Evolutionary conservation across 768 basidiomycete genomes (phyloP).

Genomic region (Leccinellum luteum): DNA sequence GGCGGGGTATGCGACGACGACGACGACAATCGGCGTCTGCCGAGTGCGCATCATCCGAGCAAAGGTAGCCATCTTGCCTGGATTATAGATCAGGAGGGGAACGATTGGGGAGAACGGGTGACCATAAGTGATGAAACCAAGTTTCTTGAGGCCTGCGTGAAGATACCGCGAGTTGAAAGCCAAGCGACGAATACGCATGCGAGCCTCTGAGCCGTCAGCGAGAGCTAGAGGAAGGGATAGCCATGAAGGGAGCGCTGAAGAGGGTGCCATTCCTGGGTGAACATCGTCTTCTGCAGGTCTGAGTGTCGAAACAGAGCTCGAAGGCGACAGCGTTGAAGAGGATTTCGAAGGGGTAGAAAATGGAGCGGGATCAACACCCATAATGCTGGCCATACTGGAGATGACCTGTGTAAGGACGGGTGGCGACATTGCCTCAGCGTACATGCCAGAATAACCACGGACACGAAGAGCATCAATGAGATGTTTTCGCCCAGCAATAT

Average conservation of each 20-base stretch:
- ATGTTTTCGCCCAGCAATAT: conserved; percentile 81
- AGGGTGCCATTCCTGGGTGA: conserved; percentile 70
- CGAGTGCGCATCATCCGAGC: conserved; percentile 81
- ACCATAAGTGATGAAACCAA: conserved; percentile 97
- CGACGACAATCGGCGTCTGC: conserved; percentile 78
- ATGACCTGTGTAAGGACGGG: conserved; percentile 89
- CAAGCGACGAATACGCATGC: conserved; percentile 75
- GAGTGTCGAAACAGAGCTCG: conserved; percentile 27
- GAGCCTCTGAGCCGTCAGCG: conserved; percentile 82
- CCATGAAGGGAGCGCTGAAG: conserved; percentile 71
- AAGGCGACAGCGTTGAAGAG: conserved; percentile 28
- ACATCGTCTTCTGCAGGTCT: conserved; percentile 40
- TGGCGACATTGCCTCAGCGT: conserved; percentile 90
- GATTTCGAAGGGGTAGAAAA: conserved; percentile 32
- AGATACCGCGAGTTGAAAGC: conserved; percentile 97
- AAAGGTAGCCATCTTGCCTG: conserved; percentile 92
- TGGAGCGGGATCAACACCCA: conserved; percentile 60
- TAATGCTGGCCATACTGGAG: conserved; percentile 94
- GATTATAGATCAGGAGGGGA: conserved; percentile 87
- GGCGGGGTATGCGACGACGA: conserved; percentile 89
- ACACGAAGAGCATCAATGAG: conserved; percentile 82
- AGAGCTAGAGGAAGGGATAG: conserved; percentile 68
- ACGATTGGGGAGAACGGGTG: conserved; percentile 90
- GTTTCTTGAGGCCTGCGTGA: conserved; percentile 75
- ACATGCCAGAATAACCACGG: conserved; percentile 75